Evolutionary conservation across 1,139 yeast species (phyloP).

Genomic region (Yamadazyma buinensis): DNA sequence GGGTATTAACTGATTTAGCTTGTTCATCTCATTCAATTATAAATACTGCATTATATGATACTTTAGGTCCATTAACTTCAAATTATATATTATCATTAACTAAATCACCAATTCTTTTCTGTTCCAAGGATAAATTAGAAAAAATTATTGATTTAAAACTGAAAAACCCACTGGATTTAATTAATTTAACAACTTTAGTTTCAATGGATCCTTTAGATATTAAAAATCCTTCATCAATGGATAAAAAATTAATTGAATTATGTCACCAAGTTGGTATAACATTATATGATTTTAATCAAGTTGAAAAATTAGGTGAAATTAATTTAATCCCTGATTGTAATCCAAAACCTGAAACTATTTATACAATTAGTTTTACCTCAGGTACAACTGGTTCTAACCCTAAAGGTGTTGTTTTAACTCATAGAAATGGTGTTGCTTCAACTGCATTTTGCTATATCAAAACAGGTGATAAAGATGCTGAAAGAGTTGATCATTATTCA

Average conservation of each 20-base stretch:
- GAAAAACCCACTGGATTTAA: conserved; percentile 19
- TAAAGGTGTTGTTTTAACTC: conserved; percentile 68
- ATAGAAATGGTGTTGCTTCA: conserved; percentile 51
- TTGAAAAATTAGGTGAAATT: conserved; percentile 51
- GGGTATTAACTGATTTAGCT: conserved; percentile 38
- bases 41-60: conserved; percentile 40
- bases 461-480: conserved; percentile 8
- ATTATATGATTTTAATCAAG: conserved; percentile 48
- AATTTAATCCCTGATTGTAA: conserved; percentile 43
- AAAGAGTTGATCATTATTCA: conserved; percentile 11
- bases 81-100: conserved; percentile 32
- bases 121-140: conserved; percentile 32
- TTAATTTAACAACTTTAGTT: conserved; percentile 30
- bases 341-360: conserved; percentile 51
- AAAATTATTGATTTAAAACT: conserved; percentile 25
- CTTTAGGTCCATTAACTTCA: conserved; percentile 35
- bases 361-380: conserved; percentile 73
- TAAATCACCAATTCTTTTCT: conserved; percentile 31
- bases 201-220: conserved; percentile 40
- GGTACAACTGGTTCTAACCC: conserved; percentile 72
- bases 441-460: conserved; percentile 23
- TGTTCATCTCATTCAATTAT: conserved; percentile 32
- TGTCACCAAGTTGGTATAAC: conserved; percentile 24
- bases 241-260: conserved; percentile 12
- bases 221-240: conserved; percentile 12